Evolutionary conservation across 2,329 filamentous ascomycete genomes (phyloP), one percentile per base, ranked within the genome.

Genomic region (Botrytis porri): DNA sequence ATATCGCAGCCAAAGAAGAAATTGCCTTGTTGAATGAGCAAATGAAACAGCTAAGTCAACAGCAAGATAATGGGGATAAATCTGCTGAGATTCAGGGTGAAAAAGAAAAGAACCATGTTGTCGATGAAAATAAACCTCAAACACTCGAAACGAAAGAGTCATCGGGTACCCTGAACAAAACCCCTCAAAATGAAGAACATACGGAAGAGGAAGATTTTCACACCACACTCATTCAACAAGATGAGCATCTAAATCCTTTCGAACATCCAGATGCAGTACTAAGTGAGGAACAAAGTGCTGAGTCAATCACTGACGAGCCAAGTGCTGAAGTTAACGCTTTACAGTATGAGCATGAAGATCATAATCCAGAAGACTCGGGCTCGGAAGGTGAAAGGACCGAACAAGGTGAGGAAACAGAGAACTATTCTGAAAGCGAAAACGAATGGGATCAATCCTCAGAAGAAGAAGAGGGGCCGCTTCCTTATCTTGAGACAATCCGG

Each of bases 401-500:
- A n/a, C 4, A 37, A 37, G 64, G 64, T 16, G 64, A 66, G 25
- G 45, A 66, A 54, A 54, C 45, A 10, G 65, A 57, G 41, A 7
- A 18, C 22, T 37, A 32, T 32, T 69, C 18, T 41, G 65, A 32
- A 57, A 67, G 65, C 22, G 65, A 67, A 20, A 6, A 69, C 18
- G 65, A 59, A 18, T 69, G 65, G 65, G 48, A 69, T 9, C 25
- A 20, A 25, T 69, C 48, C 20, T 48, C 45, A 48, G 37, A 41
- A 9, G 65, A 41, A 12, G 65, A 59, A 22, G 65, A 57, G 18
- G 48, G 29, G 12, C 37, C 48, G 3, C n/a, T 67, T 43, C 7
- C 70, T 37, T 72, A 48, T 35, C 70, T 72, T 43, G 70, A 72
- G 32, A 72, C 70, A 16, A 72, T 72, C 20, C 62, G n/a, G 10